These are phyloP conservation scores for Alternaria brassicicola DNA, from an alignment of 2,329 filamentous ascomycete genomes.

Conservation along the genomic window DNA sequence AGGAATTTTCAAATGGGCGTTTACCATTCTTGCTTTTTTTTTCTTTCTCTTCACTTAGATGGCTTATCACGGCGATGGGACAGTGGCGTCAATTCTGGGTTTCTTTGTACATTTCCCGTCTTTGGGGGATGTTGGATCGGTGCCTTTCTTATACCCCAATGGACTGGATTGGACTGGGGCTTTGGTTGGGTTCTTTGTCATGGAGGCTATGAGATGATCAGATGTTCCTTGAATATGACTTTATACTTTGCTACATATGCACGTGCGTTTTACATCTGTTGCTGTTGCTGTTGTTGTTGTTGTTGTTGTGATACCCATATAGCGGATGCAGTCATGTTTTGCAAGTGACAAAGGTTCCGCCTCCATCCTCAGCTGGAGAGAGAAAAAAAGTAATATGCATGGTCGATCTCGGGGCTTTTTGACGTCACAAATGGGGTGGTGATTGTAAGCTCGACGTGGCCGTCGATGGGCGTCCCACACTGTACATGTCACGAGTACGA, in stretches of 20 bases:
- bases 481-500: background rate
- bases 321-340: background rate
- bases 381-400: background rate
- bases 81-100: background rate
- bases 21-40: background rate
- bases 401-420: background rate
- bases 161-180: constrained; percentile 5
- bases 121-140: background rate
- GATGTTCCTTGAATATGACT: background rate
- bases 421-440: background rate
- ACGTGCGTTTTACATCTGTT: background rate
- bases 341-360: no score
- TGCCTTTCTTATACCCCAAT: constrained; percentile 7
- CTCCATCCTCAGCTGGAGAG: background rate
- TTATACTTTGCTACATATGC: background rate
- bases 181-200: background rate
- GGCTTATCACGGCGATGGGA: background rate
- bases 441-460: background rate
- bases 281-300: background rate
- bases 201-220: background rate
- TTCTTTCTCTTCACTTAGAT: background rate
- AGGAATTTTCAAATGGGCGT: background rate
- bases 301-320: background rate
- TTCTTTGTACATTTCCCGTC: constrained; percentile 1
- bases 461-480: background rate